phyloP scores from a whole-genome alignment of 2,329 filamentous ascomycete species.

The Eurotiales sp. region DNA sequence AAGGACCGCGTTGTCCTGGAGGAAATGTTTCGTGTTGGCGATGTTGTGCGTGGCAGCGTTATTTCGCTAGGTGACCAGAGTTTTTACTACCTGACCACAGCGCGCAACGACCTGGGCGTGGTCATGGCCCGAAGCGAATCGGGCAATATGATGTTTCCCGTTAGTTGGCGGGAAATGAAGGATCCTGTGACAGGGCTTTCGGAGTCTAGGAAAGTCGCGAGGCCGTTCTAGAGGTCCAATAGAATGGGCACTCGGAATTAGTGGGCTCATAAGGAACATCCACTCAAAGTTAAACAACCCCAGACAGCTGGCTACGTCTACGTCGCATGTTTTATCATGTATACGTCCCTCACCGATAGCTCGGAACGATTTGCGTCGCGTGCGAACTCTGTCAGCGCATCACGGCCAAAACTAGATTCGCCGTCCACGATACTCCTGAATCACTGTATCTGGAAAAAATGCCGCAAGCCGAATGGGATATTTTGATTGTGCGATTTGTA shows the following conservation, averaged over 20 bases:
- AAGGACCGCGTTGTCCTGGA: slow-evolving; percentile 91
- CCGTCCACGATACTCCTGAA: no score
- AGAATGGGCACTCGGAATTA: background rate
- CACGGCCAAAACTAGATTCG: no score
- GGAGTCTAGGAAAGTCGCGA: slow-evolving; percentile 88
- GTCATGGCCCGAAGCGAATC: slow-evolving; percentile 87
- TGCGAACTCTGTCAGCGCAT: no score
- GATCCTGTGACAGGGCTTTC: slow-evolving; percentile 73
- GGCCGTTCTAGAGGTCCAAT: slow-evolving; percentile 62
- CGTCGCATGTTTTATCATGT: no score
- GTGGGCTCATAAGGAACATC: slow-evolving; percentile 1
- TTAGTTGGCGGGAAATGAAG: slow-evolving; percentile 92
- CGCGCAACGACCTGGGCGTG: slow-evolving; percentile 85
- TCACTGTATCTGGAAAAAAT: no score
- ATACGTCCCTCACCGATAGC: no score
- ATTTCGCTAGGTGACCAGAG: slow-evolving; percentile 90
- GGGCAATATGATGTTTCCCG: slow-evolving; percentile 85
- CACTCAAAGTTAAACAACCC: slow-evolving; percentile 3
- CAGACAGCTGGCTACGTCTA: background rate
- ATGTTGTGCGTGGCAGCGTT: slow-evolving; percentile 83
- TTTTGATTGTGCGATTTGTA: no score
- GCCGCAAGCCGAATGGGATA: no score
- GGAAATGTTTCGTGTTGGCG: slow-evolving; percentile 87
- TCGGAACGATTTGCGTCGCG: no score
- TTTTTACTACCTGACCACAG: slow-evolving; percentile 92